A percentile compares a stretch with the other conserved stretches of the same genome.
Conservation (phyloP, 768 basidiomycete genomes). For the Boletus barrowsii region DNA sequence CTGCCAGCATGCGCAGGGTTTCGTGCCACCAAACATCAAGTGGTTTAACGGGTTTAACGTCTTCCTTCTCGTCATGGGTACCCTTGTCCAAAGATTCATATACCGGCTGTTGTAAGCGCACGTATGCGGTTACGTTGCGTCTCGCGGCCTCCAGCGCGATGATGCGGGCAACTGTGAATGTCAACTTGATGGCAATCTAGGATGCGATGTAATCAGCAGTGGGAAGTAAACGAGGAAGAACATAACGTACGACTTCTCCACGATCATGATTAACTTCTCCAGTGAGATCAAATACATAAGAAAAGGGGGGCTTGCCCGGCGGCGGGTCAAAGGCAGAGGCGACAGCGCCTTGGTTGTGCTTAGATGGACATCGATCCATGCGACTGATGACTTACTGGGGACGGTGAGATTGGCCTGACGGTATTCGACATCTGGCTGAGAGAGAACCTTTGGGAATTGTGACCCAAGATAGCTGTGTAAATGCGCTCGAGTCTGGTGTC, state of each 20-base stretch:
- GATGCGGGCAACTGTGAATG: conserved; percentile 63
- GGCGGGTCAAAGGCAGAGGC: conserved; percentile 68
- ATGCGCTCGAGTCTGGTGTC: conserved; percentile 4
- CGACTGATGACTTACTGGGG: conserved; percentile 44
- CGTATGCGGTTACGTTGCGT: conserved; percentile 73
- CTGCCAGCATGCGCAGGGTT: conserved; percentile 68
- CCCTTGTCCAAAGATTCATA: conserved; percentile 73
- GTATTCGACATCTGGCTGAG: conserved; percentile 72
- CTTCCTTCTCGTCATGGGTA: conserved; percentile 66
- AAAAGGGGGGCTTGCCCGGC: conserved; percentile 63
- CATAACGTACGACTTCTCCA: conserved; percentile 59
- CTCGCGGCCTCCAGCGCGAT: conserved; percentile 78
- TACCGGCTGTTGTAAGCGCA: conserved; percentile 74
- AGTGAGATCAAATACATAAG: conserved; percentile 82
- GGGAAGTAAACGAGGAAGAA: neutral
- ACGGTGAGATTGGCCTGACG: conserved; percentile 79
- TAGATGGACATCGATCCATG: conserved; percentile 10
- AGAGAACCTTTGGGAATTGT: conserved; percentile 68
- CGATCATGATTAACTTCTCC: conserved; percentile 78
- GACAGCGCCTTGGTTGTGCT: conserved; percentile 52
- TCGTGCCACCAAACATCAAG: conserved; percentile 90
- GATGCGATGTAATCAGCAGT: conserved; percentile 4
- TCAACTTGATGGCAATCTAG: conserved; percentile 77
- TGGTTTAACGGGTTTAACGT: conserved; percentile 65
- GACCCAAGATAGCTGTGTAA: conserved; percentile 67